Evolutionary conservation across 345 rosid species (phyloP), one percentile per base, ranked within the genome.

Genomic region (Euclidium syriacum): DNA sequence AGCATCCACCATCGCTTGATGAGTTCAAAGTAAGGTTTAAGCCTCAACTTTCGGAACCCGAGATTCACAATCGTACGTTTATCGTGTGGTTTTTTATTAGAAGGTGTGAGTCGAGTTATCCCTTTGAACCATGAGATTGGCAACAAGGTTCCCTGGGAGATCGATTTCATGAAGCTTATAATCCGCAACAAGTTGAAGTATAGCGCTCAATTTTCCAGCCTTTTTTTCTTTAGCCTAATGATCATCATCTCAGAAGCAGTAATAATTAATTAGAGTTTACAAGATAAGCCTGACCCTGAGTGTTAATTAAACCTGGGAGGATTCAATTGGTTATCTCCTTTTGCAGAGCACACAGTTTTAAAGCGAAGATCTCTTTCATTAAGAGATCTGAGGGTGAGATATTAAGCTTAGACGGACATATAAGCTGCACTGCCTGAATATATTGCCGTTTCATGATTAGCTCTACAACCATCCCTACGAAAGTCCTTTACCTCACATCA

Each of bases 151-250:
- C 11, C 57, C 52, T 38, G 72, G 72, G 34, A 58, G 34, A 23
- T 58, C 29, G 20, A 47, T 15, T 38, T 48, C 19, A 2, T n/a
- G n/a, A n/a, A 54, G 29, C 22, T 65, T 18, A 15, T 67, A 57
- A 67, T 67, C 51, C 2, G 58, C 64, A 23, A 57, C 57, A 2
- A 67, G 42, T 29, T 57, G 41, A 57, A 67, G 58, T 67, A 57
- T 48, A 15, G 64, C 58, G 19, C 71, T 48, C 58, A 67, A 3
- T 38, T 44, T 67, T 56, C 51, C 41, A 20, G 7, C 58, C 36
- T 57, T 34, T 48, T 47, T 48, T 0, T 48, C 71, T 56, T 47
- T 56, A 27, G 19, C 64, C 64, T 56, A 36, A 12, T 1, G n/a
- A n/a, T 14, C 15, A 16, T 22, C 4, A 35, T 26, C 17, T 36